A percentile compares a stretch with the other conserved stretches of the same genome.
Conservation (phyloP, 345 rosid genomes). For the Barbarea vulgaris region DNA sequence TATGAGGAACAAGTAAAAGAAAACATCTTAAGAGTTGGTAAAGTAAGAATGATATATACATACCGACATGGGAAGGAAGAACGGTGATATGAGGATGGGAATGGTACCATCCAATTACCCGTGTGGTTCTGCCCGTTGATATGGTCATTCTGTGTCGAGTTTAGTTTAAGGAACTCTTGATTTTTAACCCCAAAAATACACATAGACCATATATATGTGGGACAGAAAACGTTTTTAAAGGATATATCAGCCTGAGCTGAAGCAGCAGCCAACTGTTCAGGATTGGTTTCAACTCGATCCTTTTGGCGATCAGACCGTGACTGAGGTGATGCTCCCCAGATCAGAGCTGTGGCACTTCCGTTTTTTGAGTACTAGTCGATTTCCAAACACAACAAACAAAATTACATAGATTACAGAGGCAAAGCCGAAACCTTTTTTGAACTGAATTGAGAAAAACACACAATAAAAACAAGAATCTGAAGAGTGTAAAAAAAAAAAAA, state of each 20-base stretch:
- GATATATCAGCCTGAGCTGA: conserved; percentile 99
- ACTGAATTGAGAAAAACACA: background rate
- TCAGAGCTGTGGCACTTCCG: conserved; percentile 79
- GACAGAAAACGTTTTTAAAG: conserved; percentile 42
- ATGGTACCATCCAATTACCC: conserved; percentile 99
- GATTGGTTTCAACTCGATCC: conserved; percentile 96
- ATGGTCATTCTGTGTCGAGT: conserved; percentile 78
- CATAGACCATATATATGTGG: background rate
- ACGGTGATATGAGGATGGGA: conserved; percentile 99
- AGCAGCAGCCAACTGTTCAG: conserved; percentile 99
- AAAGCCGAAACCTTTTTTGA: background rate
- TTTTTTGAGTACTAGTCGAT: conserved; percentile 63
- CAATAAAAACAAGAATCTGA: background rate
- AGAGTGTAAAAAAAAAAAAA: too few relatives aligned
- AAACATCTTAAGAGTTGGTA: background rate
- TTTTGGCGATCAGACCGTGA: conserved; percentile 92
- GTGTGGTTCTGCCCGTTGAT: conserved; percentile 78
- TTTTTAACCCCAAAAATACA: background rate
- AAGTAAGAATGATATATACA: conserved; percentile 24
- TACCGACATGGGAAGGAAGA: conserved; percentile 98
- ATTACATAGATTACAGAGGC: background rate
- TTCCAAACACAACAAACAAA: background rate
- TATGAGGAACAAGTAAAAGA: background rate
- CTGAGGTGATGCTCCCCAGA: conserved; percentile 99
- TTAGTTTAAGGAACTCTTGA: conserved; percentile 42